Conservation (phyloP, 345 rosid species). For the Ailanthus altissimus region DNA sequence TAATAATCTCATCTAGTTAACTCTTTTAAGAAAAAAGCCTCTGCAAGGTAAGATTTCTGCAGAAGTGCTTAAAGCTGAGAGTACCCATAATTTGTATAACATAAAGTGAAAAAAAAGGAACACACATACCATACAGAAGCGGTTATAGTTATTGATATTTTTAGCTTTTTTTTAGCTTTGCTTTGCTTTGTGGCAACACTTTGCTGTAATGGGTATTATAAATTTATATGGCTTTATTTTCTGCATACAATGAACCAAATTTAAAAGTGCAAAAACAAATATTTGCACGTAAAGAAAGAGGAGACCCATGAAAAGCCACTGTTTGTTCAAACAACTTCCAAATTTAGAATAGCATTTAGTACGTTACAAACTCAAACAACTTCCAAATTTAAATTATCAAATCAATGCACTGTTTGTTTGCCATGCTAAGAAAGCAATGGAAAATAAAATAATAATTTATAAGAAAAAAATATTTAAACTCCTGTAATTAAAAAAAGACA, state of each 20-base stretch:
- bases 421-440: not conserved
- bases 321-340: no score
- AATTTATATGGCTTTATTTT: not conserved
- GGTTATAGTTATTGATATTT: not conserved
- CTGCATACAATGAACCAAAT: not conserved
- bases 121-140: not conserved
- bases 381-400: not conserved
- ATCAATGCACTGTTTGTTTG: not conserved
- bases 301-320: constrained; percentile 1
- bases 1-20: not conserved
- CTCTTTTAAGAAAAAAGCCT: not conserved
- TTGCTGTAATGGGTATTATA: not conserved
- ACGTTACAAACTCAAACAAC: constrained; percentile 2
- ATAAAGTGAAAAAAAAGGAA: not conserved
- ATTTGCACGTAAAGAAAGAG: not conserved
- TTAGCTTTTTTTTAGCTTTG: not conserved
- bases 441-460: no score
- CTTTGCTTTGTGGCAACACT: constrained; percentile 13
- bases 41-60: not conserved
- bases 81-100: not conserved
- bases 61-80: constrained; percentile 1
- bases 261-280: not conserved
- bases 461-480: no score
- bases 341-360: not conserved
- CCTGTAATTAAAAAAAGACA: no score